Evolutionary conservation across 352 stramenopile genomes (phyloP).

Genomic region (Phytophthora pluvialis): DNA sequence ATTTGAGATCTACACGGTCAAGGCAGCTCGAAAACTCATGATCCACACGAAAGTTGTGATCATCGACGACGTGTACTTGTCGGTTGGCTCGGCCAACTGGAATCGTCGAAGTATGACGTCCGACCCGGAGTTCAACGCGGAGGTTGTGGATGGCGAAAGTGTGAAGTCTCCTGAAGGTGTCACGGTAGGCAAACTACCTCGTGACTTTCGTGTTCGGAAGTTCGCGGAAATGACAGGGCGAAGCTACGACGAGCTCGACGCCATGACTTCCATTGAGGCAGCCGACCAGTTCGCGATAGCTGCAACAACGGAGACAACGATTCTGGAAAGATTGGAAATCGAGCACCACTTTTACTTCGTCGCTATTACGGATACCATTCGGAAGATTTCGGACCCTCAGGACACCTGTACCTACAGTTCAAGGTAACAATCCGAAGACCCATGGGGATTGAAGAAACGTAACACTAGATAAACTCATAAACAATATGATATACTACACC

Average conservation of each 20-base stretch:
- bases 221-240: constrained; percentile 62
- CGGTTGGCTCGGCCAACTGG: constrained; percentile 66
- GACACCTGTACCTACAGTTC: constrained; percentile 26
- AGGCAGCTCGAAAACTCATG: constrained; percentile 42
- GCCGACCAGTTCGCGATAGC: constrained; percentile 42
- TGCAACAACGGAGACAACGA: constrained; percentile 24
- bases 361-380: constrained; percentile 17
- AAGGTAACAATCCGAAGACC: neutral
- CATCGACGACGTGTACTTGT: constrained; percentile 70
- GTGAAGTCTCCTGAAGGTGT: constrained; percentile 37
- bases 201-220: constrained; percentile 64
- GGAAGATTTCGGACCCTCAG: constrained; percentile 23
- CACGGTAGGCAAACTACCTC: constrained; percentile 44
- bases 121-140: constrained; percentile 61
- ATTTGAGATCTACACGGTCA: constrained; percentile 46
- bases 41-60: constrained; percentile 63
- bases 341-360: constrained; percentile 23
- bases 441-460: no score
- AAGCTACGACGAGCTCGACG: constrained; percentile 44
- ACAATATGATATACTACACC: neutral
- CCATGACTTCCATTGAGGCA: constrained; percentile 55
- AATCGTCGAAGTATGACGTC: constrained; percentile 56
- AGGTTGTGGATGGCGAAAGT: constrained; percentile 52
- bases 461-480: neutral
- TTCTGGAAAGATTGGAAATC: constrained; percentile 29